These are phyloP conservation scores for Alternaria brassicae DNA, from an alignment of 2,329 filamentous ascomycete species.

Conservation along the genomic window DNA sequence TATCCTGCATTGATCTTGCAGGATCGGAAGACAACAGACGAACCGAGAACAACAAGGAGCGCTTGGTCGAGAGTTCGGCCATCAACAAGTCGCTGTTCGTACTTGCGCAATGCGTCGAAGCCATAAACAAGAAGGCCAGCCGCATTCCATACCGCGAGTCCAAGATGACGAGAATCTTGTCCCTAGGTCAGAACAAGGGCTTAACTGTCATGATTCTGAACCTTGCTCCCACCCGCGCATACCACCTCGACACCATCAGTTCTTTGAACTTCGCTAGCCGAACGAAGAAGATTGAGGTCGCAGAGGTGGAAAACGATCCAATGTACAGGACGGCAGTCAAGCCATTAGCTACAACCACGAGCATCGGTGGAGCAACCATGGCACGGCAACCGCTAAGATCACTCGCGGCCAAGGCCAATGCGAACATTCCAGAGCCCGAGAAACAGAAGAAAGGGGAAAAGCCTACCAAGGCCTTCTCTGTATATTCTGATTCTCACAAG, in stretches of 20 bases:
- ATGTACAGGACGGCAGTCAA: constrained; percentile 65
- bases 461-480: constrained; percentile 82
- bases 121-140: constrained; percentile 76
- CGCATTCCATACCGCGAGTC: constrained; percentile 93
- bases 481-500: constrained; percentile 73
- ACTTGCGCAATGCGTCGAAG: constrained; percentile 92
- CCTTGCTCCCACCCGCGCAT: constrained; percentile 86
- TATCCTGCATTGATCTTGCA: constrained; percentile 91
- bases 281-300: constrained; percentile 94
- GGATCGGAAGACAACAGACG: constrained; percentile 95
- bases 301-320: constrained; percentile 94
- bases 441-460: constrained; percentile 65
- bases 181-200: constrained; percentile 91
- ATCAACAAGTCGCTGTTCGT: constrained; percentile 99
- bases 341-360: constrained; percentile 47
- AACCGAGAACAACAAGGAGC: constrained; percentile 91
- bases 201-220: constrained; percentile 97
- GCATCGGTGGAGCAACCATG: constrained; percentile 48
- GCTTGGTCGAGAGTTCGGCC: constrained; percentile 91
- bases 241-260: constrained; percentile 91
- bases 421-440: constrained; percentile 65
- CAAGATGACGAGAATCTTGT: constrained; percentile 96
- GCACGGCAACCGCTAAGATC: constrained; percentile 80
- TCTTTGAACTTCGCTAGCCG: constrained; percentile 94
- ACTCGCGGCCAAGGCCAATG: constrained; percentile 76